Percentiles rank a stretch among this genome's conserved stretches.
phyloP scores from a whole-genome alignment of 2,329 filamentous ascomycete species.

The Penicillium digitatum region DNA sequence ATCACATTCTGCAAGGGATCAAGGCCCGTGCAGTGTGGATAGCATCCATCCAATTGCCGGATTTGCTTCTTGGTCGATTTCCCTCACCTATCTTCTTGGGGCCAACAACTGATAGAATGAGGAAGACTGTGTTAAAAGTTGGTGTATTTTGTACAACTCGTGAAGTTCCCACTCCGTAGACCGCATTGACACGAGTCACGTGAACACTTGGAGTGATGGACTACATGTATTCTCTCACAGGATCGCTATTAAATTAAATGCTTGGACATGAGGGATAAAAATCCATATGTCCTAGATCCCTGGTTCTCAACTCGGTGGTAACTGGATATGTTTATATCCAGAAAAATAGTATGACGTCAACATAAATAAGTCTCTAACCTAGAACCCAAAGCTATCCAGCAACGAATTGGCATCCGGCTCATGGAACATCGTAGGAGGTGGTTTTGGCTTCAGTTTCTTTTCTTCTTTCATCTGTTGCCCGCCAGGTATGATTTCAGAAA shows the following conservation, averaged over 20 bases:
- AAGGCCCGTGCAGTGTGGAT: background rate
- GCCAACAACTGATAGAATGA: background rate
- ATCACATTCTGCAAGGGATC: background rate
- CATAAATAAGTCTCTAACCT: conserved; percentile 18
- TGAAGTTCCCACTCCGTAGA: no score
- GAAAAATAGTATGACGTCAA: conserved; percentile 5
- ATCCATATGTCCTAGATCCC: background rate
- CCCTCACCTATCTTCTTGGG: background rate
- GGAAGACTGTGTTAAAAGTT: background rate
- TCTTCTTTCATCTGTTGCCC: conserved; percentile 31
- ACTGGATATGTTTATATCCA: background rate
- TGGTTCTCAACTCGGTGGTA: background rate
- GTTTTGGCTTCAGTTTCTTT: conserved; percentile 47
- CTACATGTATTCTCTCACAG: background rate
- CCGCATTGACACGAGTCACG: background rate
- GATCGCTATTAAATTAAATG: background rate
- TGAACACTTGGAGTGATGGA: background rate
- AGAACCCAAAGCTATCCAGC: conserved; percentile 92
- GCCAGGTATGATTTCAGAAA: conserved; percentile 4
- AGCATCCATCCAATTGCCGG: background rate
- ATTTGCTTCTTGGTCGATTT: background rate
- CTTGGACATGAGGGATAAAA: background rate
- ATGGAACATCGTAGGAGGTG: conserved; percentile 73
- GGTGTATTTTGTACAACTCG: background rate
- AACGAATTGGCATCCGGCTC: conserved; percentile 89